These are phyloP conservation scores for Mortierella sp. DNA, from an alignment of 371 early-diverging fungal species.

Conservation along the genomic window DNA sequence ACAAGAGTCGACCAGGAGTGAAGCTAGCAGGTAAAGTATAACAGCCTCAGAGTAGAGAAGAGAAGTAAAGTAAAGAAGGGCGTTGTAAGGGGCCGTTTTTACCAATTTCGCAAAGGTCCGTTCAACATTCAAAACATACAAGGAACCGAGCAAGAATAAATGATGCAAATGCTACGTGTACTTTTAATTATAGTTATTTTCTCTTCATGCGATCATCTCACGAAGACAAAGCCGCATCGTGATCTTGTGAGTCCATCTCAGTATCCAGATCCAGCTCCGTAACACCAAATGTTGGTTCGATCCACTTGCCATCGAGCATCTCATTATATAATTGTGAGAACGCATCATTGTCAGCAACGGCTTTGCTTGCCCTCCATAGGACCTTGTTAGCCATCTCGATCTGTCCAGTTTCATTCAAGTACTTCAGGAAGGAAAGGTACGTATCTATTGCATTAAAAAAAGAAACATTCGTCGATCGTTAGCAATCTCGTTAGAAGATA, in stretches of 20 bases:
- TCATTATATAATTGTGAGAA: slow-evolving; percentile 61
- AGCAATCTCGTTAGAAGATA: not conserved
- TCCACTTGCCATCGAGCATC: slow-evolving; percentile 49
- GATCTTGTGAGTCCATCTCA: slow-evolving; percentile 25
- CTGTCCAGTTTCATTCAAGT: slow-evolving; percentile 67
- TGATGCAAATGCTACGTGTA: slow-evolving; percentile 17
- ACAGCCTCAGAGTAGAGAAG: too few relatives aligned
- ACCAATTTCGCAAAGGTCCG: too few relatives aligned
- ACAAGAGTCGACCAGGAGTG: too few relatives aligned
- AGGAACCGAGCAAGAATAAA: not conserved
- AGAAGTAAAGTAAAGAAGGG: too few relatives aligned
- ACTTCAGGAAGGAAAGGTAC: slow-evolving; percentile 72
- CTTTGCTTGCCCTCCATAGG: slow-evolving; percentile 74
- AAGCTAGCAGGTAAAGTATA: too few relatives aligned
- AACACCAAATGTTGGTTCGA: slow-evolving; percentile 30
- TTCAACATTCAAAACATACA: too few relatives aligned
- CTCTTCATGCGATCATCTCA: slow-evolving; percentile 6
- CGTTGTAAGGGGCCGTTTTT: too few relatives aligned
- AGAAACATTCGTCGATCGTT: not conserved
- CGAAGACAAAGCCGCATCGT: slow-evolving; percentile 21
- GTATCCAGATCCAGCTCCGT: slow-evolving; percentile 32
- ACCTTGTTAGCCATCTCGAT: slow-evolving; percentile 65
- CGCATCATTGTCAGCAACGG: slow-evolving; percentile 66
- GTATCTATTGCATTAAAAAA: slow-evolving; percentile 53
- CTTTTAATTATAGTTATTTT: not conserved